A percentile compares a stretch with the other conserved stretches of the same genome.
These are phyloP conservation scores for Alternaria novae-zelandiae DNA, from an alignment of 2,329 filamentous ascomycete species.

Conservation along the genomic window DNA sequence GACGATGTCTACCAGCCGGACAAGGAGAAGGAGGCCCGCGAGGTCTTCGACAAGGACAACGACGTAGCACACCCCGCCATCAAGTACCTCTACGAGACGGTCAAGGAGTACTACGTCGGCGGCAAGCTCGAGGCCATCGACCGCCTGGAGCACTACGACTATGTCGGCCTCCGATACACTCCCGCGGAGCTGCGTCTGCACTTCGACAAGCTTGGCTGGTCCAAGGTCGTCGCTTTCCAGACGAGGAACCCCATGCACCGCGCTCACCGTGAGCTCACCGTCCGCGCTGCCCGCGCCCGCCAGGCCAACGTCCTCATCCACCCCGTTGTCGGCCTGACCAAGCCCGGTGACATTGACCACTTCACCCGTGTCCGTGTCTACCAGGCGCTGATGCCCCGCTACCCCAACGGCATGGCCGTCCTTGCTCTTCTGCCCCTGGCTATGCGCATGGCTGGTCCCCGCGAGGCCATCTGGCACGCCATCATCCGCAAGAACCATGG, in stretches of 20 bases:
- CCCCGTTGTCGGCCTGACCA: conserved; percentile 96
- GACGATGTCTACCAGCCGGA: conserved; percentile 95
- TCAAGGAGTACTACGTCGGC: conserved; percentile 89
- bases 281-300: conserved; percentile 91
- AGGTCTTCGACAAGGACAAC: conserved; percentile 93
- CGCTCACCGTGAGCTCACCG: conserved; percentile 95
- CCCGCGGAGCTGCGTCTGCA: conserved; percentile 92
- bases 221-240: conserved; percentile 97
- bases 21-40: conserved; percentile 92
- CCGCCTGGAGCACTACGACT: conserved; percentile 97
- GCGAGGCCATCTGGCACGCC: conserved; percentile 99
- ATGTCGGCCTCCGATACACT: conserved; percentile 92
- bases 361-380: conserved; percentile 99
- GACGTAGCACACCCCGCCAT: conserved; percentile 91
- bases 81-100: conserved; percentile 82
- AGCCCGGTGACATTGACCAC: conserved; percentile 99
- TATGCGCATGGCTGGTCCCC: conserved; percentile 98
- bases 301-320: conserved; percentile 99
- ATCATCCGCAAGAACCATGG: conserved; percentile 99
- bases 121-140: conserved; percentile 96
- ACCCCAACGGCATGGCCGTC: conserved; percentile 99
- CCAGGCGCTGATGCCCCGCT: conserved; percentile 93
- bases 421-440: conserved; percentile 92
- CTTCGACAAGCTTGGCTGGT: conserved; percentile 99
- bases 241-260: conserved; percentile 98